Evolutionary conservation across 192 early-diverging fungal genomes (phyloP).

Genomic region (Thamnidium elegans): DNA sequence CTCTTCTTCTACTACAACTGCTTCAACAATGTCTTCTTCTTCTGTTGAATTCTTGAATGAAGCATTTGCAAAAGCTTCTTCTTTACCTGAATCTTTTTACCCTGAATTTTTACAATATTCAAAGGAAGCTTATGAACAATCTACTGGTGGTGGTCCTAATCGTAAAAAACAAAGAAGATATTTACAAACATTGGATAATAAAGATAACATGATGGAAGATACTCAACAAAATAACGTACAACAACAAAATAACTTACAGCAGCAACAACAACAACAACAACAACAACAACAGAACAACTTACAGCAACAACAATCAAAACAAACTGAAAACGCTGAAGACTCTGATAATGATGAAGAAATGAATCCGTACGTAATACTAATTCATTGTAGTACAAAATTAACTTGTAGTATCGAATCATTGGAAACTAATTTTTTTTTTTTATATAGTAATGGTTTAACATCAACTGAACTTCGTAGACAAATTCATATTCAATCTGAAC

Average conservation of each 20-base stretch:
- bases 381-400: neutral
- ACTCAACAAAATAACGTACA: constrained; percentile 4
- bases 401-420: neutral
- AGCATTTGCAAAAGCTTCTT: constrained; percentile 33
- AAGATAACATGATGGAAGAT: constrained; percentile 5
- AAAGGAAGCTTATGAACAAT: constrained; percentile 36
- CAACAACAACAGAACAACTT: neutral
- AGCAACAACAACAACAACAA: constrained; percentile 1
- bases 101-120: constrained; percentile 37
- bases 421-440: constrained; percentile 2
- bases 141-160: constrained; percentile 18
- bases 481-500: constrained; percentile 40
- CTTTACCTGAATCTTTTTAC: constrained; percentile 35
- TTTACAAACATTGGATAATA: neutral
- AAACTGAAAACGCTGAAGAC: constrained; percentile 2
- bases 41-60: constrained; percentile 32
- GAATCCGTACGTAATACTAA: neutral
- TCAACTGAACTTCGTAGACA: constrained; percentile 32
- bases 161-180: constrained; percentile 19
- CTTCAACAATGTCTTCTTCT: constrained; percentile 28
- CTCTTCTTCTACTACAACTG: constrained; percentile 30
- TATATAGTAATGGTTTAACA: constrained; percentile 14
- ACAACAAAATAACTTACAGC: neutral
- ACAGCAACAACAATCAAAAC: neutral
- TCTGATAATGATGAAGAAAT: constrained; percentile 7